Evolutionary conservation across 2,329 filamentous ascomycete species (phyloP).

Genomic region (Cryphonectria naterciae): DNA sequence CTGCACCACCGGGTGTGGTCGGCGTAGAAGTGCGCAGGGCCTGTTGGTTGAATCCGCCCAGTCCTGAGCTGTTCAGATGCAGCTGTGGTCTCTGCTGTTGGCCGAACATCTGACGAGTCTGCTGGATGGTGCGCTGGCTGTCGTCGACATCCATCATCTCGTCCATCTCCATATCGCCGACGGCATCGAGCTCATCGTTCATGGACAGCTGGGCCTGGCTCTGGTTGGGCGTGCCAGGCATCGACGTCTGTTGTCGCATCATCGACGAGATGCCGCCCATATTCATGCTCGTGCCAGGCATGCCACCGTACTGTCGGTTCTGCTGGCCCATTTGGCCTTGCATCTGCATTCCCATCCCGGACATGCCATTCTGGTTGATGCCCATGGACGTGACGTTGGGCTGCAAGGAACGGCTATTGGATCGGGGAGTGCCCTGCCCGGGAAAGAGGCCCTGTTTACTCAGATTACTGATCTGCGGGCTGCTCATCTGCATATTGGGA

Average conservation of each 20-base stretch:
- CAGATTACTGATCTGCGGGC: constrained; percentile 39
- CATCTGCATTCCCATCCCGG: constrained; percentile 29
- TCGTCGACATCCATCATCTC: constrained; percentile 71
- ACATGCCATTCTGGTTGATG: constrained; percentile 24
- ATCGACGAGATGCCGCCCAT: constrained; percentile 45
- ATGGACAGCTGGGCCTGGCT: constrained; percentile 37
- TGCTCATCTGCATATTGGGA: constrained; percentile 49
- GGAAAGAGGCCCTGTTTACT: constrained; percentile 25
- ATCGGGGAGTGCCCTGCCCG: constrained; percentile 24
- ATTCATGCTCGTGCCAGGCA: constrained; percentile 38
- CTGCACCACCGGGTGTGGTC: constrained; percentile 77
- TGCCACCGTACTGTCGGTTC: constrained; percentile 30
- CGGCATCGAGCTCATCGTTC: constrained; percentile 75
- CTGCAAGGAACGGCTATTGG: constrained; percentile 22
- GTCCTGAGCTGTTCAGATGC: constrained; percentile 77
- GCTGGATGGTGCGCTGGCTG: constrained; percentile 68
- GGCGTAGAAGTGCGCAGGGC: constrained; percentile 85
- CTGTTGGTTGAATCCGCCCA: constrained; percentile 62
- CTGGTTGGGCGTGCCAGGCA: constrained; percentile 35
- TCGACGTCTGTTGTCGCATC: constrained; percentile 49
- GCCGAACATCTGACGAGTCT: constrained; percentile 70
- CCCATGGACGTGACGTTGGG: constrained; percentile 25
- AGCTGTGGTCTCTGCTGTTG: constrained; percentile 71
- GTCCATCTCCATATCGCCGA: constrained; percentile 97
- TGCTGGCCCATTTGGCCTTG: constrained; percentile 40